Evolutionary conservation across 331 rosid genomes (phyloP).

Genomic region (Stylosanthes scabra): DNA sequence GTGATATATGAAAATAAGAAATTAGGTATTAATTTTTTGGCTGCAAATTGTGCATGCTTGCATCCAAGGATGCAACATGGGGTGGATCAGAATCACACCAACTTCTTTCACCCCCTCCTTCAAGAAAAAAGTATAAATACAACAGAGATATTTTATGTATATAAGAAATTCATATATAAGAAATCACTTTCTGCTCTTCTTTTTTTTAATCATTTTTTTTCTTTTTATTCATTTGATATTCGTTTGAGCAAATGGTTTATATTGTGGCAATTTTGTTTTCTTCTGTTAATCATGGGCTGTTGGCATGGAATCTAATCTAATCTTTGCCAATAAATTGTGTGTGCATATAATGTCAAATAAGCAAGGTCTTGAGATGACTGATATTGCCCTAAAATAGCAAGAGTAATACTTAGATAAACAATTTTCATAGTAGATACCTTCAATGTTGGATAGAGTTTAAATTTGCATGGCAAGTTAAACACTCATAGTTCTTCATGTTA

Average conservation of each 20-base stretch:
- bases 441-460: no score
- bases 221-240: not conserved
- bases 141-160: not conserved
- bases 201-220: not conserved
- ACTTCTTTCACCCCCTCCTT: not conserved
- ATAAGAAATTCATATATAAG: constrained; percentile 13
- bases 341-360: not conserved
- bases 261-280: not conserved
- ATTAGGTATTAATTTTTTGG: not conserved
- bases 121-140: not conserved
- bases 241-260: constrained; percentile 8
- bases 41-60: constrained; percentile 9
- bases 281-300: not conserved
- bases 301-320: not conserved
- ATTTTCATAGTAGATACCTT: no score
- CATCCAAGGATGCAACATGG: constrained; percentile 1
- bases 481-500: no score
- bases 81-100: no score
- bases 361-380: not conserved
- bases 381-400: not conserved
- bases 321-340: not conserved
- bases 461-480: no score
- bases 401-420: not conserved
- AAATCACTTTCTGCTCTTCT: no score
- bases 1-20: not conserved